Percentiles rank a stretch among this genome's conserved stretches.
Conservation (phyloP, 345 rosid genomes). For the Dipteronia dyeriana region DNA sequence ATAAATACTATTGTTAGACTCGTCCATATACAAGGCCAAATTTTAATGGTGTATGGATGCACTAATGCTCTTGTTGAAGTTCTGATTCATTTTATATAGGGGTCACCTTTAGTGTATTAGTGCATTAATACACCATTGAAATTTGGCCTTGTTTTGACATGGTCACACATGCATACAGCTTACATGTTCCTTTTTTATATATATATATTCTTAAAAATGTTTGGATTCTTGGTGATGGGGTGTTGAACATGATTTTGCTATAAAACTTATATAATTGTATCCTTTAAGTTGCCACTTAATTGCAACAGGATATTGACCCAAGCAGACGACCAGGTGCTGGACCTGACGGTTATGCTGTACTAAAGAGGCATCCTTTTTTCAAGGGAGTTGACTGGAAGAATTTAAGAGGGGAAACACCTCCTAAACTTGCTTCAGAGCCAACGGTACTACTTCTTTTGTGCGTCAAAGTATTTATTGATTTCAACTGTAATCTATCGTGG, state of each 20-base stretch:
- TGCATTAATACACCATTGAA: too few species aligned
- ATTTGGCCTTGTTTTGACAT: too few species aligned
- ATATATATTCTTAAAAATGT: neutral
- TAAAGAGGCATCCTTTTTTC: slow-evolving; percentile 90
- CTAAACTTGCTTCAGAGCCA: slow-evolving; percentile 73
- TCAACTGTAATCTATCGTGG: neutral
- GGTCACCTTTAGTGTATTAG: too few species aligned
- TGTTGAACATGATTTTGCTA: neutral
- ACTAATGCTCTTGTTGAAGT: too few species aligned
- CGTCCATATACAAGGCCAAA: too few species aligned
- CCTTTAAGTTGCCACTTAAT: slow-evolving; percentile 12
- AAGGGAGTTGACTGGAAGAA: slow-evolving; percentile 83
- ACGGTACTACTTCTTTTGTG: slow-evolving; percentile 38
- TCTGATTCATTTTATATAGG: too few species aligned
- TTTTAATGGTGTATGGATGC: too few species aligned
- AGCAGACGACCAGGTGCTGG: slow-evolving; percentile 94
- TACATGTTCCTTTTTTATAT: too few species aligned
- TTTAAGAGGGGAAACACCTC: slow-evolving; percentile 72
- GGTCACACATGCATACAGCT: too few species aligned
- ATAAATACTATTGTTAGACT: too few species aligned
- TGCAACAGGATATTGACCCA: slow-evolving; percentile 79
- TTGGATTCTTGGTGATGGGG: neutral
- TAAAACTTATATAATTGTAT: neutral
- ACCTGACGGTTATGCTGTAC: slow-evolving; percentile 74
- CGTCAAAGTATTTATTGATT: neutral